Evolutionary conservation across 2,329 filamentous ascomycete genomes (phyloP).

Genomic region (Parasarocladium wereldwijsianum): DNA sequence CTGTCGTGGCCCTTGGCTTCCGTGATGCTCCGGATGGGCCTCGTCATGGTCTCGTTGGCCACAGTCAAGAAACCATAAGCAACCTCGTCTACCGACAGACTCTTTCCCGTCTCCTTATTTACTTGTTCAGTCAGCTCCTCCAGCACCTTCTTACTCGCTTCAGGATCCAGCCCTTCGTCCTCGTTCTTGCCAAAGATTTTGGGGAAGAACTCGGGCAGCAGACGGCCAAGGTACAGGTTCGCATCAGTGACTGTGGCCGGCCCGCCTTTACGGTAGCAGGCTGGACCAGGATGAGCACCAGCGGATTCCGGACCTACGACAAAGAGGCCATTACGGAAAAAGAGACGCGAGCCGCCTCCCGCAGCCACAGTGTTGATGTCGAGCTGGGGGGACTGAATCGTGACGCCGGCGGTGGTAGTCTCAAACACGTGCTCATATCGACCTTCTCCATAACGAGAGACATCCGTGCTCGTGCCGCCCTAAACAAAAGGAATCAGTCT

Average conservation of each 20-base stretch:
- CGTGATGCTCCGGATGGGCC: slow-evolving; percentile 78
- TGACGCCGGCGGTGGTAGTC: slow-evolving; percentile 86
- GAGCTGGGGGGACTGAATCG: slow-evolving; percentile 80
- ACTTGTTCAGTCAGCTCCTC: slow-evolving; percentile 63
- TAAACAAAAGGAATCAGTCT: slow-evolving; percentile 6
- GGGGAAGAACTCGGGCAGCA: slow-evolving; percentile 84
- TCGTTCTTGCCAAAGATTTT: slow-evolving; percentile 91
- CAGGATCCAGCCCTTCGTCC: slow-evolving; percentile 61
- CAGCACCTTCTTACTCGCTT: slow-evolving; percentile 62
- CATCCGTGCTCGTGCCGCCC: slow-evolving; percentile 82
- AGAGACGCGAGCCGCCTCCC: slow-evolving; percentile 70
- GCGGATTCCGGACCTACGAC: slow-evolving; percentile 84
- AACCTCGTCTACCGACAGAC: slow-evolving; percentile 68
- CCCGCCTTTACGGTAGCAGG: slow-evolving; percentile 80
- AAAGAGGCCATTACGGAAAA: slow-evolving; percentile 81
- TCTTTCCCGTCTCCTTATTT: slow-evolving; percentile 57
- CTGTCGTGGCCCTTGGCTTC: slow-evolving; percentile 89
- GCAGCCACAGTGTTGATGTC: slow-evolving; percentile 94
- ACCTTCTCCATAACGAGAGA: slow-evolving; percentile 73
- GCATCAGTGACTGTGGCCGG: slow-evolving; percentile 90
- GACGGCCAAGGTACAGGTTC: slow-evolving; percentile 69
- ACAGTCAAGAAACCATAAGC: slow-evolving; percentile 83
- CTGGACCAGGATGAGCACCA: slow-evolving; percentile 76
- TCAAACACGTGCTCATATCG: slow-evolving; percentile 90
- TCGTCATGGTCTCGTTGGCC: slow-evolving; percentile 82